Conservation (phyloP, 352 stramenopile genomes). For the Globisporangium echinulatum region DNA sequence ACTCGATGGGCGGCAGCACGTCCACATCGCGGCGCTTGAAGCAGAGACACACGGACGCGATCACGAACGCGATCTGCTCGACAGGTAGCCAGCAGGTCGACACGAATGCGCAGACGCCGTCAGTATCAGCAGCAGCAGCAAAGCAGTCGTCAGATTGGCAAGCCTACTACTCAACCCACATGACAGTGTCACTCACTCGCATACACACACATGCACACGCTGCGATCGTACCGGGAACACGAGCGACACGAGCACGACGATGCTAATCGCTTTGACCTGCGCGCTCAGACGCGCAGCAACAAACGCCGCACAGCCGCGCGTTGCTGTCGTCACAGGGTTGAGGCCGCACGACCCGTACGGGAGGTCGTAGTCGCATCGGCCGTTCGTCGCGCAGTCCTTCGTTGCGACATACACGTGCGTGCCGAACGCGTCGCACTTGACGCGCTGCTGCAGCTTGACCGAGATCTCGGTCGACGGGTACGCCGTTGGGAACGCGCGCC, state of each 20-base stretch:
- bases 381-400: constrained; percentile 33
- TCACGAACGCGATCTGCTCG: constrained; percentile 36
- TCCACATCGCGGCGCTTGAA: constrained; percentile 71
- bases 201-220: too few relatives aligned
- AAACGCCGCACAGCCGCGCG: constrained; percentile 49
- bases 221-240: constrained; percentile 35
- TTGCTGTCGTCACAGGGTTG: constrained; percentile 40
- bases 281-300: constrained; percentile 29
- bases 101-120: not conserved
- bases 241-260: constrained; percentile 26
- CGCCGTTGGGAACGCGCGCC: constrained; percentile 35
- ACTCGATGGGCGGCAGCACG: constrained; percentile 49
- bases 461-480: constrained; percentile 27
- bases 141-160: too few relatives aligned
- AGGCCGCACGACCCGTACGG: constrained; percentile 53
- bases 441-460: constrained; percentile 18
- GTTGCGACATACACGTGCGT: constrained; percentile 35
- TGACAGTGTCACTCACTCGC: not conserved
- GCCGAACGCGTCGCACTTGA: constrained; percentile 20
- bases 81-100: too few relatives aligned
- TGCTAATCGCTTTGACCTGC: constrained; percentile 40
- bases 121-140: not conserved
- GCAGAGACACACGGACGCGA: constrained; percentile 52
- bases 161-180: not conserved
- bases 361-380: constrained; percentile 50